Evolutionary conservation across 148 eudicot species (phyloP), one percentile per base, ranked within the genome.

Genomic region (Rhododendron molle): DNA sequence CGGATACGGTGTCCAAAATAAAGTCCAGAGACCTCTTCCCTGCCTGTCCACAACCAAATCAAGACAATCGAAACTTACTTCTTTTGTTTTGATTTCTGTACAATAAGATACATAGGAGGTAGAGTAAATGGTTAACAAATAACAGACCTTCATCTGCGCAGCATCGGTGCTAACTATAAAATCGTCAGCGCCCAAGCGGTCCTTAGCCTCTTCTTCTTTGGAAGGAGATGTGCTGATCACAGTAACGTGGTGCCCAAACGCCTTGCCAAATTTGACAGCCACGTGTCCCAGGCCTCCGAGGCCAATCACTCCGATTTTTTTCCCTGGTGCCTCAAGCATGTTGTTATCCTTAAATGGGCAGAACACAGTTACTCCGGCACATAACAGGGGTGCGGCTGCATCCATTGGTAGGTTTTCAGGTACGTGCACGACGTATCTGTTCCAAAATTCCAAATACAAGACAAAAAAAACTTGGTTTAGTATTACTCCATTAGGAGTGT

Each of bases 261-360:
- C 95, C 92, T 95, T 97, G 13, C 89, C 99, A 4, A 97, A 91
- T 88, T 97, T 97, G 13, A 95, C 93, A 1, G 98, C 99, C 0
- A 97, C 89, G 81, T 97, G 99, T 7, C 99, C 99, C 0, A 97
- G 86, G 0, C 99, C 99, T 1, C 98, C 99, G 0, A 97, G 90
- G 4, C 99, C 99, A 23, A 97, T 91, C 7, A 97, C 86, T 16
- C 99, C 99, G 0, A 97, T 84, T 71, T 83, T 91, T 89, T 95
- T 95, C 12, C 92, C 85, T 0, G 89, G 78, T 34, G 88, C 56
- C 44, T 95, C 94, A 2, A 94, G 72, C 90, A 95, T 67, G 50
- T 87, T 85, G 82, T 87, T 87, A 89, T 94, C 98, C 84, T 95
- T 97, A 92, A 97, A 65, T 4, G 99, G 98, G 81, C 89, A 83